Conservation (phyloP, 352 stramenopile genomes). For the Pythium graminicola region DNA sequence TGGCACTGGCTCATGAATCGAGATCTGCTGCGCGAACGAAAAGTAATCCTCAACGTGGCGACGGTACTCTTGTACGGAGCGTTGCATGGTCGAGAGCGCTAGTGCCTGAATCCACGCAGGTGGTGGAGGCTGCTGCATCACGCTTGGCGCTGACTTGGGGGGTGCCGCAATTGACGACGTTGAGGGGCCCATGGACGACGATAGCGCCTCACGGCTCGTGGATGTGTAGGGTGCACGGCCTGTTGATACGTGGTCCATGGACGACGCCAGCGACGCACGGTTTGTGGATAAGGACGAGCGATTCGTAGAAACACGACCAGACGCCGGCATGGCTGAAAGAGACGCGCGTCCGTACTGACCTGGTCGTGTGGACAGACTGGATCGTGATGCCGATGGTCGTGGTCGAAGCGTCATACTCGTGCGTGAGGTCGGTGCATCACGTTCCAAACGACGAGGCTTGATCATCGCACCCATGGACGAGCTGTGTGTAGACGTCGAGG, state of each 20-base stretch:
- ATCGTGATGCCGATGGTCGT: conserved; percentile 7
- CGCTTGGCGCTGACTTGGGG: conserved; percentile 8
- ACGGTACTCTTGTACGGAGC: conserved; percentile 61
- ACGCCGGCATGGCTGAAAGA: not conserved
- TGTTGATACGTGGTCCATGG: no score
- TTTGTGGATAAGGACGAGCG: no score
- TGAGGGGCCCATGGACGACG: not conserved
- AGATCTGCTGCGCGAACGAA: conserved; percentile 41
- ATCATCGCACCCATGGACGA: not conserved
- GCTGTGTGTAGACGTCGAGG: not conserved
- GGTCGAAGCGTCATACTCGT: conserved; percentile 17
- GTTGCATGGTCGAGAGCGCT: conserved; percentile 35
- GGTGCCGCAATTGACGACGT: conserved; percentile 6
- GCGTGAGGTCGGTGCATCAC: conserved; percentile 1
- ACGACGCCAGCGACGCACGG: not conserved
- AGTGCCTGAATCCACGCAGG: conserved; percentile 39
- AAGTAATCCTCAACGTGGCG: conserved; percentile 68
- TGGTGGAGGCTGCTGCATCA: not conserved
- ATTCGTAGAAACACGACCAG: no score
- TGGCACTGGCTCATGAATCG: conserved; percentile 58
- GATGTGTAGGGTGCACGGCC: no score
- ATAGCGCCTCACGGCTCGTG: not conserved
- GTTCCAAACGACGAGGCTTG: not conserved
- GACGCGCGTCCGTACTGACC: conserved; percentile 6
- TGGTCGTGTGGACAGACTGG: conserved; percentile 2